Evolutionary conservation across 805 yeast genomes (phyloP).

Genomic region (Yarrowia bubula): DNA sequence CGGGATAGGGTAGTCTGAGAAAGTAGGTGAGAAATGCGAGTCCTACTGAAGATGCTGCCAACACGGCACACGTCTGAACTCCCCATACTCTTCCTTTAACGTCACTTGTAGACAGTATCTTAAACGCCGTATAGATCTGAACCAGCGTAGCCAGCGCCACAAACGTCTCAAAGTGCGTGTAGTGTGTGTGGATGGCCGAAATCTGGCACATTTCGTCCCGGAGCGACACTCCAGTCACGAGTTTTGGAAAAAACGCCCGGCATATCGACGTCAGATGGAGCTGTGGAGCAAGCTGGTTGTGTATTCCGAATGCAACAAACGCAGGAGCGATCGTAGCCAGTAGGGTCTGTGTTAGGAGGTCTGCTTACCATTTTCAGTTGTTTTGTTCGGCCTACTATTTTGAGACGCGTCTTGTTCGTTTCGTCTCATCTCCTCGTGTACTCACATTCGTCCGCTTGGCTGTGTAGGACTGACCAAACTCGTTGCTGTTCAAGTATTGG

Average conservation of each 20-base stretch:
- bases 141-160: slow-evolving; percentile 10
- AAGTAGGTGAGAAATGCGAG: neutral
- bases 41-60: neutral
- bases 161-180: neutral
- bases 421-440: neutral
- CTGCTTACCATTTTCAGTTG: too few species aligned
- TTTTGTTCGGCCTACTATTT: neutral
- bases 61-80: neutral
- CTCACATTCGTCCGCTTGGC: slow-evolving; percentile 21
- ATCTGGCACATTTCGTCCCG: slow-evolving; percentile 21
- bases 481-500: slow-evolving; percentile 1
- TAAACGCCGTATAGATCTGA: slow-evolving; percentile 12
- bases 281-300: slow-evolving; percentile 11
- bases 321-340: slow-evolving; percentile 7
- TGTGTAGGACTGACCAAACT: neutral
- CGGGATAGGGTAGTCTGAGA: neutral
- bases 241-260: slow-evolving; percentile 6
- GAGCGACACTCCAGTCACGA: neutral
- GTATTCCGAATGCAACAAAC: slow-evolving; percentile 9
- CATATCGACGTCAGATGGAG: slow-evolving; percentile 25
- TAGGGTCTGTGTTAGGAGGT: slow-evolving; percentile 11
- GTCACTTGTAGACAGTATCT: neutral
- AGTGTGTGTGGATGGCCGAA: slow-evolving; percentile 16
- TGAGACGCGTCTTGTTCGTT: slow-evolving; percentile 15
- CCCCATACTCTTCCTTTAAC: slow-evolving; percentile 2